Percentiles rank a stretch among this genome's conserved stretches.
Evolutionary conservation across 768 basidiomycete genomes (phyloP).

Genomic region (Mycena filopes): DNA sequence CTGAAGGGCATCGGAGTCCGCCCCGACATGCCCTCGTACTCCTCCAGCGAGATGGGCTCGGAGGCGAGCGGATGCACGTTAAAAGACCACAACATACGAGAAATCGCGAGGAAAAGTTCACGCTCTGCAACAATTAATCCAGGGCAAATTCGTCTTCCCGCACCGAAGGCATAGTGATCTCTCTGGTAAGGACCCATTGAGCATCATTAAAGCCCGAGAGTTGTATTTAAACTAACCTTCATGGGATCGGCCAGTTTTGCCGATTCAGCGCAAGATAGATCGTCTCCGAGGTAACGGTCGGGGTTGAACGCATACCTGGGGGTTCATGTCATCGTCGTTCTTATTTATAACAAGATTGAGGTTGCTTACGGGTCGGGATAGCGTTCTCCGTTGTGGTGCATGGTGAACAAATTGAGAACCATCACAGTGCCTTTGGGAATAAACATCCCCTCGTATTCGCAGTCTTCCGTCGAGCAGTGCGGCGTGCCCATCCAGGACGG

Average conservation of each 20-base stretch:
- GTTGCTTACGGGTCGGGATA: conserved; percentile 40
- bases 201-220: too few species aligned
- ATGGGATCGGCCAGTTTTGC: conserved; percentile 36
- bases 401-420: conserved; percentile 30
- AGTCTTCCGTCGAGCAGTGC: conserved; percentile 38
- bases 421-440: conserved; percentile 40
- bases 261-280: conserved; percentile 39
- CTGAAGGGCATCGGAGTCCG: conserved; percentile 17
- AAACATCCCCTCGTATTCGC: conserved; percentile 42
- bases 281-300: conserved; percentile 44
- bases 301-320: conserved; percentile 40
- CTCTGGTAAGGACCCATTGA: conserved; percentile 28
- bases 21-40: conserved; percentile 17
- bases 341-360: too few species aligned
- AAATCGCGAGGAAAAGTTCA: conserved; percentile 48
- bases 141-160: conserved; percentile 46
- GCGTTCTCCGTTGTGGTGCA: conserved; percentile 36
- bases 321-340: neutral
- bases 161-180: conserved; percentile 48
- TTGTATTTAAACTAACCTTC: too few species aligned
- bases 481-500: conserved; percentile 25
- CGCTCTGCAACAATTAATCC: conserved; percentile 48
- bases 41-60: conserved; percentile 40
- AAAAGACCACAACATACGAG: conserved; percentile 49
- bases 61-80: conserved; percentile 39